phyloP scores from a whole-genome alignment of 306 rosid genomes.

The Urtica urens region DNA sequence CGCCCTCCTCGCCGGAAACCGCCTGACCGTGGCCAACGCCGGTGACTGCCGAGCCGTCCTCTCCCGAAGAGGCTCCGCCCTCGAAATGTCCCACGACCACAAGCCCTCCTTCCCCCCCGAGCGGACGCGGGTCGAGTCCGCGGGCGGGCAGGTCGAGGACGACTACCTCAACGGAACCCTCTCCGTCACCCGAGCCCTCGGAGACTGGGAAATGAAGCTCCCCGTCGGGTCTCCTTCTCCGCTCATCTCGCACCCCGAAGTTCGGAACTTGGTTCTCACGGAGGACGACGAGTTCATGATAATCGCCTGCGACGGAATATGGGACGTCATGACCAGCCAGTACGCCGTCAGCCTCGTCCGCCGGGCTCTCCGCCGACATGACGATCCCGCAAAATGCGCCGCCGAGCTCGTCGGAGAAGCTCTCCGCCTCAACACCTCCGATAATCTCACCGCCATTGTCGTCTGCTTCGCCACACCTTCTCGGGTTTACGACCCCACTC shows the following conservation, averaged over 20 bases:
- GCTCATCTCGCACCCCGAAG: conserved; percentile 80
- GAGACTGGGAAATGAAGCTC: conserved; percentile 71
- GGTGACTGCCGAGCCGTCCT: conserved; percentile 98
- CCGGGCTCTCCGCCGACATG: conserved; percentile 65
- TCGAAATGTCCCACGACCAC: conserved; percentile 78
- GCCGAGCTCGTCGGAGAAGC: conserved; percentile 72
- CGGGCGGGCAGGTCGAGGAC: conserved; percentile 45
- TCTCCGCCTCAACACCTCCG: conserved; percentile 48
- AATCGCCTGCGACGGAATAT: conserved; percentile 81
- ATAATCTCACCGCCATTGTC: conserved; percentile 77
- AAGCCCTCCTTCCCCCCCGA: conserved; percentile 48
- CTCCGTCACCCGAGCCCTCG: conserved; percentile 76
- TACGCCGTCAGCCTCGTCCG: conserved; percentile 80
- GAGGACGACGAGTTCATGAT: conserved; percentile 81
- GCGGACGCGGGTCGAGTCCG: conserved; percentile 50
- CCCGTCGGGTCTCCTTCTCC: conserved; percentile 65
- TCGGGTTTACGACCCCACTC: conserved; percentile 28
- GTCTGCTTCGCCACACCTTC: conserved; percentile 52
- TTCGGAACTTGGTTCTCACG: conserved; percentile 43
- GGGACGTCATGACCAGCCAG: conserved; percentile 87
- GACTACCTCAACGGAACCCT: conserved; percentile 59
- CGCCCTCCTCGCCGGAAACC: conserved; percentile 68
- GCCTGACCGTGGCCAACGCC: conserved; percentile 80
- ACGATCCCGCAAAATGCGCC: conserved; percentile 73
- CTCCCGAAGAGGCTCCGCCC: conserved; percentile 68